These are phyloP conservation scores for Penicillium arizonense DNA, from an alignment of 495 filamentous ascomycete genomes.

Conservation along the genomic window DNA sequence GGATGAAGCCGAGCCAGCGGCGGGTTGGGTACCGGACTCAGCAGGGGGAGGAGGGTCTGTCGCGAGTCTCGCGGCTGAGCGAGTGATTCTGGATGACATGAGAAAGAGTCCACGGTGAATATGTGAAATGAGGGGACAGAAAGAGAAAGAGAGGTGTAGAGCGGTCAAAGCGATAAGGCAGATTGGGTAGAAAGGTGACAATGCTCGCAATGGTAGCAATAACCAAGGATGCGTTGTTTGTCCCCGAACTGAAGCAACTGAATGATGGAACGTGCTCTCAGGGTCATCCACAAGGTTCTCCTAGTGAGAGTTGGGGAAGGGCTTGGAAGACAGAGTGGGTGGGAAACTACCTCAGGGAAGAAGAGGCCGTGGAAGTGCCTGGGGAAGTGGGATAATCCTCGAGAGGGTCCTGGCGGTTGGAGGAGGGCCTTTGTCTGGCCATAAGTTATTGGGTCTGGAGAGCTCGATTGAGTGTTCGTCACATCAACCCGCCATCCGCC, in stretches of 20 bases:
- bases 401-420: constrained; percentile 49
- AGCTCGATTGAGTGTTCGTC: constrained; percentile 33
- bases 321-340: constrained; percentile 19
- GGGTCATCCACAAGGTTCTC: background rate
- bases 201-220: constrained; percentile 1
- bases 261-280: too few relatives aligned
- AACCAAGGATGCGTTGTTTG: background rate
- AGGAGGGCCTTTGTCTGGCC: constrained; percentile 49
- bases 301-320: constrained; percentile 2
- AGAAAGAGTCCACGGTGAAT: constrained; percentile 37
- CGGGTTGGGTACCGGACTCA: constrained; percentile 36
- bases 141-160: constrained; percentile 4
- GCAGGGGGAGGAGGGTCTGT: constrained; percentile 51
- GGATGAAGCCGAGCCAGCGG: constrained; percentile 41
- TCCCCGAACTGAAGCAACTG: too few relatives aligned
- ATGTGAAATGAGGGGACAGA: constrained; percentile 4
- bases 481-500: constrained; percentile 50
- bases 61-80: constrained; percentile 75
- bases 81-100: constrained; percentile 83
- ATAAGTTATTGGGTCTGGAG: constrained; percentile 47
- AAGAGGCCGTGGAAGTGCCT: constrained; percentile 40
- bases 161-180: constrained; percentile 8
- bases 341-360: constrained; percentile 48
- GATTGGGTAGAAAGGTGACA: constrained; percentile 10
- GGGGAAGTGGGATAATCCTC: constrained; percentile 45